Evolutionary conservation across 371 early-diverging fungal species (phyloP).

Genomic region (Mucor indicus): DNA sequence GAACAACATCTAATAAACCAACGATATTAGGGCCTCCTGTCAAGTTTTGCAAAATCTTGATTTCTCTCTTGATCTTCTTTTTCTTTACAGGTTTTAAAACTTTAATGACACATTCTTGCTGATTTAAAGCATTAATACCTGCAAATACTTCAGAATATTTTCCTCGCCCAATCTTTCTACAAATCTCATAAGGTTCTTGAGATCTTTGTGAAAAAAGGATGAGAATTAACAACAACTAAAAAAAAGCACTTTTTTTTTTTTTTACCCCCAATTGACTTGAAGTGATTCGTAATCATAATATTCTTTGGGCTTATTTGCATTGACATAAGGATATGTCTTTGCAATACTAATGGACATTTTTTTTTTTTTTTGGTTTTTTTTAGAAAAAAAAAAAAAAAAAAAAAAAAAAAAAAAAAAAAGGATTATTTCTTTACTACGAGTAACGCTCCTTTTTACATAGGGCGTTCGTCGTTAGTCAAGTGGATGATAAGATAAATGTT

Average conservation of each 20-base stretch:
- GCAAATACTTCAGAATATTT: constrained; percentile 99
- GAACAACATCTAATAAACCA: constrained; percentile 92
- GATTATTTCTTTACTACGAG: too few relatives aligned
- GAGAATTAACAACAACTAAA: not conserved
- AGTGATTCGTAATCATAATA: constrained; percentile 29
- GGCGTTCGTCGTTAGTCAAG: too few relatives aligned
- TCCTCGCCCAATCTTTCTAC: constrained; percentile 96
- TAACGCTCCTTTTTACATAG: too few relatives aligned
- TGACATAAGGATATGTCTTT: constrained; percentile 21
- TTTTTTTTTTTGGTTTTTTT: too few relatives aligned
- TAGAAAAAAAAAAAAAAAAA: too few relatives aligned
- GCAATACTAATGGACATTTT: constrained; percentile 27
- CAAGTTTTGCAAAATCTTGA: constrained; percentile 98
- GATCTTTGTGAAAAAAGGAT: constrained; percentile 1
- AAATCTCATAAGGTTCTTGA: constrained; percentile 96
- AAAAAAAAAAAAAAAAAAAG: too few relatives aligned
- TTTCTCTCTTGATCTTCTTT: constrained; percentile 99
- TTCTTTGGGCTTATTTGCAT: constrained; percentile 25
- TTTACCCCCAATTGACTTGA: constrained; percentile 32
- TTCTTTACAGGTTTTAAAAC: constrained; percentile 99
- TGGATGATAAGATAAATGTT: too few relatives aligned
- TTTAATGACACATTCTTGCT: constrained; percentile 96
- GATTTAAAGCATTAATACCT: constrained; percentile 84
- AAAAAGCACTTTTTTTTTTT: not conserved
- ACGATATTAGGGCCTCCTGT: constrained; percentile 95